Conservation (phyloP, 169 alveolate genomes). For the Cryptosporidium andersoni region DNA sequence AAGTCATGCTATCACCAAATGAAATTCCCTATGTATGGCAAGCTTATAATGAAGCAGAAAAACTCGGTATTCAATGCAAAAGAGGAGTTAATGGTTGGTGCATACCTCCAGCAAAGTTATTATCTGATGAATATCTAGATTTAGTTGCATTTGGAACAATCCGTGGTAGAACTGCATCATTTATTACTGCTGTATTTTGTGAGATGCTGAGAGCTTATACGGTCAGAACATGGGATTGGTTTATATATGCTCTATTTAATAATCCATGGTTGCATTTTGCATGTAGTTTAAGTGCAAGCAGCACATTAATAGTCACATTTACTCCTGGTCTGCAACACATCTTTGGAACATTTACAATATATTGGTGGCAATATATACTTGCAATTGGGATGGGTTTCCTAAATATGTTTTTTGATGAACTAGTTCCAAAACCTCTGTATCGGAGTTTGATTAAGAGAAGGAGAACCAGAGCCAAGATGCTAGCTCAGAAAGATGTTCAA, state of each 20-base stretch:
- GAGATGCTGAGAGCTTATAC: conserved; percentile 91
- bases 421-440: conserved; percentile 84
- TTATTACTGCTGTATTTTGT: conserved; percentile 89
- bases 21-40: conserved; percentile 42
- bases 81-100: conserved; percentile 71
- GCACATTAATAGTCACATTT: conserved; percentile 83
- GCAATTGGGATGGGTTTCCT: conserved; percentile 85
- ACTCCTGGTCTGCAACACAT: conserved; percentile 84
- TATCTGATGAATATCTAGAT: conserved; percentile 75
- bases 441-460: conserved; percentile 72
- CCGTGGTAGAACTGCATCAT: conserved; percentile 88
- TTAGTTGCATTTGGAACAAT: conserved; percentile 84
- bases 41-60: conserved; percentile 39
- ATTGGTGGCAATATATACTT: conserved; percentile 88
- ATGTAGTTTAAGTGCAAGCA: conserved; percentile 87
- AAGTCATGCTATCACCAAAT: conserved; percentile 40
- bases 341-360: conserved; percentile 81
- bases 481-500: conserved; percentile 48
- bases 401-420: conserved; percentile 84
- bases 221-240: conserved; percentile 90
- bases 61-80: conserved; percentile 16
- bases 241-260: conserved; percentile 85
- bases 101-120: conserved; percentile 72
- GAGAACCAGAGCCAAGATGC: conserved; percentile 62
- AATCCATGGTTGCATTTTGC: conserved; percentile 91